Evolutionary conservation across 169 alveolate genomes (phyloP).

Genomic region (Plasmodium fragile): DNA sequence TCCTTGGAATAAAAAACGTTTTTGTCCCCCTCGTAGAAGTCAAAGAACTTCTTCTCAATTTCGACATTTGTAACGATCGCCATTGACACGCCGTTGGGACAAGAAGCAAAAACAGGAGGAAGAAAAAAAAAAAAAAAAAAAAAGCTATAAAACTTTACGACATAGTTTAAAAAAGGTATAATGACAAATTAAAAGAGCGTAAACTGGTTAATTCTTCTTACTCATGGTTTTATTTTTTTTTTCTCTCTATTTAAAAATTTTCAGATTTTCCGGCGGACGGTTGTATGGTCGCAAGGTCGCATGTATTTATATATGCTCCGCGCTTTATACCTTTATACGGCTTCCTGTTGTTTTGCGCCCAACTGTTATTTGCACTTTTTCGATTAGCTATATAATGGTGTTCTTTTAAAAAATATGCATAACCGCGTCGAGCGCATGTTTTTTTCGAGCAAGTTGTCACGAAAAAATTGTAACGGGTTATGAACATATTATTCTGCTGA

Average conservation of each 20-base stretch:
- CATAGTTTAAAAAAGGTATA: background rate
- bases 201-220: background rate
- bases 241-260: background rate
- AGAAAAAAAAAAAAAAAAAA: conserved; percentile 11
- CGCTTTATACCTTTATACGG: background rate
- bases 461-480: background rate
- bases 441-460: background rate
- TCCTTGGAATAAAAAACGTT: conserved; percentile 49
- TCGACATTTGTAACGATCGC: conserved; percentile 27
- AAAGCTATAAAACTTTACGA: background rate
- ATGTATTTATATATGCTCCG: background rate
- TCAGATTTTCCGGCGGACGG: background rate
- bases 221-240: background rate
- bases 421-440: background rate
- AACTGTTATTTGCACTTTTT: background rate
- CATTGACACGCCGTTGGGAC: conserved; percentile 8
- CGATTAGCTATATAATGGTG: background rate
- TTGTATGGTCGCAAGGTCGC: background rate
- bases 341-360: background rate
- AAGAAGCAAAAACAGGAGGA: background rate
- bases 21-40: conserved; percentile 64
- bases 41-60: conserved; percentile 56
- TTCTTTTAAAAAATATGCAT: background rate
- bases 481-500: background rate
- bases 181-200: background rate